A percentile compares a stretch with the other conserved stretches of the same genome.
phyloP scores from a whole-genome alignment of 331 rosid genomes.

The Saraca asoca region DNA sequence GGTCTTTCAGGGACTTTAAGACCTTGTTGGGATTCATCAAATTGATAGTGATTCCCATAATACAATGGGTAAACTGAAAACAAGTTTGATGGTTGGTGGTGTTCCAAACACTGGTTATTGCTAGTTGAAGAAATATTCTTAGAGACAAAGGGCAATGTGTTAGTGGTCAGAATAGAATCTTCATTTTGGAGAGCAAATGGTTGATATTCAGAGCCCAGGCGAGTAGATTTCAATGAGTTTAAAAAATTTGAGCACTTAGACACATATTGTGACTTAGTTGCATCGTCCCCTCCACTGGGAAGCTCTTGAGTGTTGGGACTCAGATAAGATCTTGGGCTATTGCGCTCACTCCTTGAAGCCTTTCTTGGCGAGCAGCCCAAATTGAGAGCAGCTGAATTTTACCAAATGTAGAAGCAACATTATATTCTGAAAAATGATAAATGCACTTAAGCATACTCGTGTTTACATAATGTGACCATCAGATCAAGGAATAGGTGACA shows the following conservation, averaged over 20 bases:
- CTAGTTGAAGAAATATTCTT: conserved; percentile 31
- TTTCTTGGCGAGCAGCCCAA: conserved; percentile 69
- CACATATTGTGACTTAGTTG: conserved; percentile 16
- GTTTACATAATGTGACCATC: no score
- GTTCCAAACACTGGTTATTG: conserved; percentile 39
- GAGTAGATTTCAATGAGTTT: conserved; percentile 13
- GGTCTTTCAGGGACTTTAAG: conserved; percentile 19
- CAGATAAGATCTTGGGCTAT: conserved; percentile 60
- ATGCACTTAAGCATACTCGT: no score
- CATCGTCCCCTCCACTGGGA: conserved; percentile 16
- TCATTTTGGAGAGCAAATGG: background rate
- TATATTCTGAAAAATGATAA: background rate
- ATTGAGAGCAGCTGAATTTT: conserved; percentile 64
- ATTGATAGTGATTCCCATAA: conserved; percentile 38
- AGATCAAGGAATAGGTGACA: no score
- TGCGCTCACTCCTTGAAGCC: conserved; percentile 67
- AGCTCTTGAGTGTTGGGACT: conserved; percentile 38
- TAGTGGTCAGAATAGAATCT: conserved; percentile 1
- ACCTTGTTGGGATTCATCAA: conserved; percentile 28
- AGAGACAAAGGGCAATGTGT: conserved; percentile 8
- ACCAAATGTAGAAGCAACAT: conserved; percentile 18
- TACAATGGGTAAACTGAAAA: conserved; percentile 51
- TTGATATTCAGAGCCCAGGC: conserved; percentile 28
- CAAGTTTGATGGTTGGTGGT: conserved; percentile 27
- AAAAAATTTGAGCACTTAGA: conserved; percentile 38